Evolutionary conservation across 2,329 filamentous ascomycete species (phyloP), one percentile per base, ranked within the genome.

Genomic region (Colletotrichum tabaci): DNA sequence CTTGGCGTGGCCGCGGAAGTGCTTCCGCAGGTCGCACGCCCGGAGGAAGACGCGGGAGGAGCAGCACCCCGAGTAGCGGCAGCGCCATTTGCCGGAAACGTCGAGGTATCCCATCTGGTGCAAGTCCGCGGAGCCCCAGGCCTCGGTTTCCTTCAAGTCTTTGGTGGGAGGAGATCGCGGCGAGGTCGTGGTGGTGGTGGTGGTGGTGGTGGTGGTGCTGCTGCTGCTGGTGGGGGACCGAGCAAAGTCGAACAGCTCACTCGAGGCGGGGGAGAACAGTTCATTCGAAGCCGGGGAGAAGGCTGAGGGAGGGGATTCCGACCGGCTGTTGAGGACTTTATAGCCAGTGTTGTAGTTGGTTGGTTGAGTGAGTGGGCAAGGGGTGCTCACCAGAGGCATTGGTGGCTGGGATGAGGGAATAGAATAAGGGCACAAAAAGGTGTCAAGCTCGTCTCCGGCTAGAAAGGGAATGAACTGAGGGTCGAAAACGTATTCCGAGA

Each of bases 31-130:
- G 21, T 70, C 67, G 9, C 67, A 70, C 9, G 67, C 67, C n/a
- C 67, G 46, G 2, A 70, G 56, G 42, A 70, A 70, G 3, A 70
- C 63, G 23, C 67, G 67, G 15, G 67, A 67, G 16, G 67, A 70
- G 55, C 67, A 61, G 49, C 67, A 70, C 1, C 67, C 67, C 1
- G 55, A 52, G 40, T 67, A 67, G 5, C 67, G 67, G 21, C 67
- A 72, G 16, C 69, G 69, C 69, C 66, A 62, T 40, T 69, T 72
- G 46, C 69, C 69, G 46, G 57, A 55, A 3, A 60, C 69, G 16
- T 72, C 69, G 13, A 72, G 65, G 18, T 72, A 68, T 40, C 67
- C 67, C 56, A 70, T 70, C 40, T 61, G 55, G 12, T 67, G 67
- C 3, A 70, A 42, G 26, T 70, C 67, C 3, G 47, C 35, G 16